phyloP scores from a whole-genome alignment of 345 rosid species.

The Heritiera littoralis region DNA sequence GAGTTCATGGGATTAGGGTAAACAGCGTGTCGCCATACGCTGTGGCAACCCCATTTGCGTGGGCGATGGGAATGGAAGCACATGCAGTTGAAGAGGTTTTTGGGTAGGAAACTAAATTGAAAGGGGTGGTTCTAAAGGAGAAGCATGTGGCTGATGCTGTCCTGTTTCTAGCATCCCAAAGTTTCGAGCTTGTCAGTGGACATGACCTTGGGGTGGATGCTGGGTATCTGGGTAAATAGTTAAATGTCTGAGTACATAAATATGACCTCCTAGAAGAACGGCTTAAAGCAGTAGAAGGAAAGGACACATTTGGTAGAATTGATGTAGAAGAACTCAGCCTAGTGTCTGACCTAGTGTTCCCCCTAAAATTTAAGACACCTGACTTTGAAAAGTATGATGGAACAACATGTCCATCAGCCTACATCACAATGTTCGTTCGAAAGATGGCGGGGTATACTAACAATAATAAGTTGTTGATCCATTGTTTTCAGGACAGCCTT shows the following conservation, averaged over 20 bases:
- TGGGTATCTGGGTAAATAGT: neutral
- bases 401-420: too few species aligned
- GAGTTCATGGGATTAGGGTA: neutral
- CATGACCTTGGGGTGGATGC: constrained; percentile 2
- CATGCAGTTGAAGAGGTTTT: neutral
- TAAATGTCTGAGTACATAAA: neutral
- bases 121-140: neutral
- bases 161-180: neutral
- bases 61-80: neutral
- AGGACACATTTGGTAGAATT: too few species aligned
- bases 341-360: too few species aligned
- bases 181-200: neutral
- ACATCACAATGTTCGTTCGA: too few species aligned
- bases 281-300: too few species aligned
- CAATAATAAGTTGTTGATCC: too few species aligned
- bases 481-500: too few species aligned
- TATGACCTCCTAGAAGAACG: too few species aligned
- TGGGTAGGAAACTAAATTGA: neutral
- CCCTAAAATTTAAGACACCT: too few species aligned
- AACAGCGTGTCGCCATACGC: constrained; percentile 4
- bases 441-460: too few species aligned
- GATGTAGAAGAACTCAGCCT: too few species aligned
- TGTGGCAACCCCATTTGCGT: neutral
- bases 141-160: constrained; percentile 11
- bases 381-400: too few species aligned